Conservation (phyloP, 2,329 filamentous ascomycete genomes). For the Penicillium sp. region DNA sequence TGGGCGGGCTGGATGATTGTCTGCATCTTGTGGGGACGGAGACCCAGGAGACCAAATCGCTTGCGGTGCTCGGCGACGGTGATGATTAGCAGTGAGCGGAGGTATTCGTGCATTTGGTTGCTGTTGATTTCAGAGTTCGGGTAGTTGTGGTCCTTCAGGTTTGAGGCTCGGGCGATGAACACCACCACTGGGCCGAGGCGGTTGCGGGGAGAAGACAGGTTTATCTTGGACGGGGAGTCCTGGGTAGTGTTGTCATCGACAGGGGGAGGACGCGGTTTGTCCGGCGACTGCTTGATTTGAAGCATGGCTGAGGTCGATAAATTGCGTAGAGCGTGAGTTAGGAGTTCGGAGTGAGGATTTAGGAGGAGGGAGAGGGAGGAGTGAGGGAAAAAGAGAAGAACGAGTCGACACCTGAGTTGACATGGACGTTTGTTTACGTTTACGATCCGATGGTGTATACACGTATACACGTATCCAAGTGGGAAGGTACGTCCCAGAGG, state of each 20-base stretch:
- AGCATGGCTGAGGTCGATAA: neutral
- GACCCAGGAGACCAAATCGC: neutral
- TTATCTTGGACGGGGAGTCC: neutral
- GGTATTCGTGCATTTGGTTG: constrained; percentile 1
- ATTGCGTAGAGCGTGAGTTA: neutral
- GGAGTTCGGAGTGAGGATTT: no score
- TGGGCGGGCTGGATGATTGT: constrained; percentile 1
- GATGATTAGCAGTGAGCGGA: constrained; percentile 1
- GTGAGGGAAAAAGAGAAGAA: neutral
- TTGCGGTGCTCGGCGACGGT: constrained; percentile 1
- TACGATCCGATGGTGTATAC: neutral
- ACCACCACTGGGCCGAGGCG: neutral
- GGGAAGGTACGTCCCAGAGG: neutral
- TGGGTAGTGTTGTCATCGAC: neutral
- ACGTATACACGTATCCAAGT: neutral
- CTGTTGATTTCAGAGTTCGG: neutral
- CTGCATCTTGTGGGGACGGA: constrained; percentile 2
- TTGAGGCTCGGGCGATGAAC: constrained; percentile 2
- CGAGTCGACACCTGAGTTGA: neutral
- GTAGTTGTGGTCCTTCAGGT: neutral
- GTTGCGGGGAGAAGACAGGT: neutral
- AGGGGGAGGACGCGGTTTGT: neutral
- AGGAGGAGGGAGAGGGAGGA: neutral
- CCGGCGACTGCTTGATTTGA: neutral
- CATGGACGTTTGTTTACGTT: neutral